phyloP scores from a whole-genome alignment of 2,329 filamentous ascomycete genomes.

The Falciphora oryzae region DNA sequence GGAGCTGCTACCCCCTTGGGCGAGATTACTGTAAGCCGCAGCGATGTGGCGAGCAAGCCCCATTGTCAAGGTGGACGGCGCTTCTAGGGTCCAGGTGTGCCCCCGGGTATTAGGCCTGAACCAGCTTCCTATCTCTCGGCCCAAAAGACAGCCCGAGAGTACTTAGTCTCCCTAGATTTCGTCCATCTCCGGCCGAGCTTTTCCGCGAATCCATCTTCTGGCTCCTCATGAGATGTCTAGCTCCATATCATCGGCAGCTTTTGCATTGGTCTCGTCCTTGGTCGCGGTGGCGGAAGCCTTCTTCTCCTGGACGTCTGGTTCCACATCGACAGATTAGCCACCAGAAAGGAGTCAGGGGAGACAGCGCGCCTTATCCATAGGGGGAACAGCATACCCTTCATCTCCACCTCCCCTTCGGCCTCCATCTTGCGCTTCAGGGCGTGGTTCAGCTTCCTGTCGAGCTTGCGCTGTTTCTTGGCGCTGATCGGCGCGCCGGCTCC shows the following conservation, averaged over 20 bases:
- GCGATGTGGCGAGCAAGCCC: neutral
- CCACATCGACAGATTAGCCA: neutral
- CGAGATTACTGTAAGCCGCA: neutral
- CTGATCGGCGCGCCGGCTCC: conserved; percentile 46
- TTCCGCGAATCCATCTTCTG: neutral
- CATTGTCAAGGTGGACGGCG: too few species aligned
- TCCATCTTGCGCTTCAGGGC: conserved; percentile 48
- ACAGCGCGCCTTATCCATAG: neutral
- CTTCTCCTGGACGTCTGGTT: conserved; percentile 5
- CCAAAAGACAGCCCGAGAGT: neutral
- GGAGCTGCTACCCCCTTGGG: neutral
- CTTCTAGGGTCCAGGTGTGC: neutral
- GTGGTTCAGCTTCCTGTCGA: conserved; percentile 47
- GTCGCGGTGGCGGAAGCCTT: neutral
- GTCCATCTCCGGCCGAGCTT: neutral
- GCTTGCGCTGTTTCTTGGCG: conserved; percentile 50
- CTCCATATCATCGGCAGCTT: conserved; percentile 9
- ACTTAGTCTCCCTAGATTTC: neutral
- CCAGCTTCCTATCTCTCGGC: neutral
- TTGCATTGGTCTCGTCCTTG: conserved; percentile 1
- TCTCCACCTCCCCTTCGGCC: conserved; percentile 39
- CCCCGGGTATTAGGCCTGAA: too few species aligned
- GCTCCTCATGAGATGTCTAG: conserved; percentile 9
- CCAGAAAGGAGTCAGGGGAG: neutral
- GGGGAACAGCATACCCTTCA: conserved; percentile 10